Percentiles rank a stretch among this genome's conserved stretches.
phyloP scores from a whole-genome alignment of 2,329 filamentous ascomycete genomes.

The Cordyceps cicadae region DNA sequence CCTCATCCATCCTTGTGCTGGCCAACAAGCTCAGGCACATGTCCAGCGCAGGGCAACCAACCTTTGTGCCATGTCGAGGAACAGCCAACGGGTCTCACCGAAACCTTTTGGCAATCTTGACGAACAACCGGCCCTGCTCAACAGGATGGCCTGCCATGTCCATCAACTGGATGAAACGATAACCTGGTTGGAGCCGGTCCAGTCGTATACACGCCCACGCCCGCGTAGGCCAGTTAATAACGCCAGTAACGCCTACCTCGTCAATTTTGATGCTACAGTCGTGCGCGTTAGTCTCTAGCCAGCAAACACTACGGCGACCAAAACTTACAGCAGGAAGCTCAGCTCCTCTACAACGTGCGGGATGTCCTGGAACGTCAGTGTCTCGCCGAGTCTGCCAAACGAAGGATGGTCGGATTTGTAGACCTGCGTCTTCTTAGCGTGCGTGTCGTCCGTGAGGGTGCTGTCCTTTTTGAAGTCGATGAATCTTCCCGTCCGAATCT shows the following conservation, averaged over 20 bases:
- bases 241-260: slow-evolving; percentile 30
- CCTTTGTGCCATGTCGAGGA: neutral
- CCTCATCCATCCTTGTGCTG: neutral
- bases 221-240: slow-evolving; percentile 31
- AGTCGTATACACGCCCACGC: slow-evolving; percentile 54
- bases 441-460: slow-evolving; percentile 40
- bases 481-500: slow-evolving; percentile 67
- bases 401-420: slow-evolving; percentile 54
- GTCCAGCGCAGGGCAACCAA: too few species aligned
- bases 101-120: slow-evolving; percentile 43
- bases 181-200: slow-evolving; percentile 47
- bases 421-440: slow-evolving; percentile 51
- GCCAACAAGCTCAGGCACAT: neutral
- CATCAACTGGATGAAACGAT: slow-evolving; percentile 45
- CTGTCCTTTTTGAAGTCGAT: slow-evolving; percentile 26
- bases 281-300: neutral
- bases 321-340: slow-evolving; percentile 62
- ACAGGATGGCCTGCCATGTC: slow-evolving; percentile 37
- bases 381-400: slow-evolving; percentile 45
- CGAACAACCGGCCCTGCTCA: slow-evolving; percentile 40
- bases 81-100: slow-evolving; percentile 10
- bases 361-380: slow-evolving; percentile 51
- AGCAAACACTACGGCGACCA: too few species aligned
- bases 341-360: slow-evolving; percentile 57
- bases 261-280: slow-evolving; percentile 45